Evolutionary conservation across 2,329 filamentous ascomycete genomes (phyloP).

Genomic region (Pseudogymnoascus sp.): DNA sequence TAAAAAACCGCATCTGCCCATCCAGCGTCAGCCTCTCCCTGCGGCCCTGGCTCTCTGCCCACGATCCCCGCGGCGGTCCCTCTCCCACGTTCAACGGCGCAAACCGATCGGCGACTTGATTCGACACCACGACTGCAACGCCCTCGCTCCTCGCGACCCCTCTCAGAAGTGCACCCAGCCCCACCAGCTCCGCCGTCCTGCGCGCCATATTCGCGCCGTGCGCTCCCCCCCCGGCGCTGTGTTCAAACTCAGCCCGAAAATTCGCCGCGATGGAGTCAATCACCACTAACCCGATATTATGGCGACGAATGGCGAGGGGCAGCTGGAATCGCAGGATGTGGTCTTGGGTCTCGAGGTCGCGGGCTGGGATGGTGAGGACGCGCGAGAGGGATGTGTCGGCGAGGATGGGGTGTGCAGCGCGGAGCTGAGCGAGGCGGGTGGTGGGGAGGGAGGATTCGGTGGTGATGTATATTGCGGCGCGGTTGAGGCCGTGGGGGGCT

Average conservation of each 20-base stretch:
- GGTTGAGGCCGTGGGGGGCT: slow-evolving; percentile 60
- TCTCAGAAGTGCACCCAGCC: slow-evolving; percentile 67
- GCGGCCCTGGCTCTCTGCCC: slow-evolving; percentile 29
- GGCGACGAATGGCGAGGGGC: slow-evolving; percentile 70
- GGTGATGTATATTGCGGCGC: slow-evolving; percentile 83
- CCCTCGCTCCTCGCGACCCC: slow-evolving; percentile 66
- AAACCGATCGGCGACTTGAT: slow-evolving; percentile 92
- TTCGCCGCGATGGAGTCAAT: slow-evolving; percentile 93
- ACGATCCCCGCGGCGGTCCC: slow-evolving; percentile 26
- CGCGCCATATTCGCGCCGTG: slow-evolving; percentile 58
- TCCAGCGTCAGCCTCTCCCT: slow-evolving; percentile 56
- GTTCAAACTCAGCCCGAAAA: slow-evolving; percentile 84
- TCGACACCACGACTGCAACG: slow-evolving; percentile 83
- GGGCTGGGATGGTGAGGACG: slow-evolving; percentile 26
- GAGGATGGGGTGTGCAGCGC: slow-evolving; percentile 59
- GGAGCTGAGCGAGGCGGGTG: slow-evolving; percentile 70
- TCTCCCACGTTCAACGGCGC: slow-evolving; percentile 14
- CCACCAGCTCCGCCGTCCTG: slow-evolving; percentile 68
- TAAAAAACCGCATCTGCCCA: slow-evolving; percentile 91
- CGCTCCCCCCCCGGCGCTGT: slow-evolving; percentile 36
- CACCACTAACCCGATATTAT: slow-evolving; percentile 73
- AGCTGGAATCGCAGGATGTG: slow-evolving; percentile 92
- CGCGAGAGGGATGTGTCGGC: slow-evolving; percentile 25
- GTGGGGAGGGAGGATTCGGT: slow-evolving; percentile 85
- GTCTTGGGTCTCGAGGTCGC: slow-evolving; percentile 85